These are phyloP conservation scores for Kodamaea kaohsiungensis DNA, from an alignment of 805 yeast species.

Conservation along the genomic window DNA sequence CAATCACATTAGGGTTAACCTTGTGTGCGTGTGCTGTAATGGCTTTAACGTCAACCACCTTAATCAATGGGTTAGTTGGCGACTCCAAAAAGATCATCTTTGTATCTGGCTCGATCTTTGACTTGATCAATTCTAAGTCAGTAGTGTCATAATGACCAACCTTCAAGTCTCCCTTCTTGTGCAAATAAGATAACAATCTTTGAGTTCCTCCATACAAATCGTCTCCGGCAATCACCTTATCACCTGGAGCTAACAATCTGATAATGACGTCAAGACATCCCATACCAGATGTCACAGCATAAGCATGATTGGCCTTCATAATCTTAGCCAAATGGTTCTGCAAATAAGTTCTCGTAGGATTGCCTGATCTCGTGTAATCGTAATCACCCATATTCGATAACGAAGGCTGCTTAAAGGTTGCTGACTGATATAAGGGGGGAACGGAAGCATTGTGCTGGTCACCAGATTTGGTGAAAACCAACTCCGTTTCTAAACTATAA, in stretches of 20 bases:
- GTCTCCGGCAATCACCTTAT: conserved; percentile 90
- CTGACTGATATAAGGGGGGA: conserved; percentile 88
- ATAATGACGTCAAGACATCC: conserved; percentile 85
- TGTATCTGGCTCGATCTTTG: conserved; percentile 57
- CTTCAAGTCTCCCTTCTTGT: conserved; percentile 60
- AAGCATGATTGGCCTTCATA: conserved; percentile 74
- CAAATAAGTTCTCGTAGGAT: conserved; percentile 83
- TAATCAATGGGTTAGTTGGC: conserved; percentile 92
- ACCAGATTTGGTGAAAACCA: conserved; percentile 56
- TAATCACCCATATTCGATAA: conserved; percentile 69
- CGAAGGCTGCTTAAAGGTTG: conserved; percentile 87
- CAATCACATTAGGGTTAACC: conserved; percentile 63
- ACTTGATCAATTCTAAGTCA: conserved; percentile 57
- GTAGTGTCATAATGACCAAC: conserved; percentile 85
- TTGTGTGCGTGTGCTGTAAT: conserved; percentile 68
- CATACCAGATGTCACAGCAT: conserved; percentile 91
- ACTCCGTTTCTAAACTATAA: conserved; percentile 66
- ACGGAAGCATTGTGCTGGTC: conserved; percentile 81
- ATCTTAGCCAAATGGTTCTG: conserved; percentile 77
- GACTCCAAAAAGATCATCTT: conserved; percentile 82
- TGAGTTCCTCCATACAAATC: conserved; percentile 95
- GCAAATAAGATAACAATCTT: conserved; percentile 73
- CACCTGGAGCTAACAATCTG: conserved; percentile 75
- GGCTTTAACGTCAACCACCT: conserved; percentile 75
- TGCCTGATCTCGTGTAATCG: conserved; percentile 87